Percentiles rank a stretch among this genome's conserved stretches.
Evolutionary conservation across 2,329 filamentous ascomycete genomes (phyloP).

Genomic region (Colletotrichum sp.): DNA sequence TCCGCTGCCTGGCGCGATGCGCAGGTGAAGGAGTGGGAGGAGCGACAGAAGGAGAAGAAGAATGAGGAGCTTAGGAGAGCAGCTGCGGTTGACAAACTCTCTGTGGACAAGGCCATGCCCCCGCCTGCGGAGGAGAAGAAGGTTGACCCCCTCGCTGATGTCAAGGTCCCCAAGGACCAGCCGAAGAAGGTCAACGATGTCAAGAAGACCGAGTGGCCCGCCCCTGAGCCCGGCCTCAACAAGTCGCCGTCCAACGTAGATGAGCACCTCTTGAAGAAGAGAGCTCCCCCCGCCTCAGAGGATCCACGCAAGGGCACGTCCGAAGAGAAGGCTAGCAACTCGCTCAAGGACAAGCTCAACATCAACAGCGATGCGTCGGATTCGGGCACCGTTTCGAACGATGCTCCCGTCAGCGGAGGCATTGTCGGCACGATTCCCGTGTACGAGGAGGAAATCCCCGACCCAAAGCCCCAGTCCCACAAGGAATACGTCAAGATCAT

Average conservation of each 20-base stretch:
- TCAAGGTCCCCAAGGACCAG: slow-evolving; percentile 13
- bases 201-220: slow-evolving; percentile 20
- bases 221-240: slow-evolving; percentile 12
- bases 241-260: slow-evolving; percentile 13
- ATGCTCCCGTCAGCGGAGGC: slow-evolving; percentile 23
- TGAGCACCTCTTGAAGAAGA: slow-evolving; percentile 16
- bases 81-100: neutral
- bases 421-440: slow-evolving; percentile 30
- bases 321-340: slow-evolving; percentile 22
- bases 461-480: slow-evolving; percentile 54
- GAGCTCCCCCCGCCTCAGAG: slow-evolving; percentile 16
- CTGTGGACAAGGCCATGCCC: neutral
- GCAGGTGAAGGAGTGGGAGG: slow-evolving; percentile 49
- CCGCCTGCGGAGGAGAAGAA: neutral
- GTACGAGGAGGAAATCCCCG: slow-evolving; percentile 27
- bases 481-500: slow-evolving; percentile 55
- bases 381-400: slow-evolving; percentile 11
- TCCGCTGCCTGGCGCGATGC: slow-evolving; percentile 44
- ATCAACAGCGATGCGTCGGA: slow-evolving; percentile 19
- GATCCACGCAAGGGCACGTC: slow-evolving; percentile 14
- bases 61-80: slow-evolving; percentile 27
- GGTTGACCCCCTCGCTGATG: neutral
- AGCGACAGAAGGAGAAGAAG: slow-evolving; percentile 40
- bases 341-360: slow-evolving; percentile 27
- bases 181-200: neutral